These are phyloP conservation scores for Candida argentea DNA, from an alignment of 805 yeast species.

Conservation along the genomic window DNA sequence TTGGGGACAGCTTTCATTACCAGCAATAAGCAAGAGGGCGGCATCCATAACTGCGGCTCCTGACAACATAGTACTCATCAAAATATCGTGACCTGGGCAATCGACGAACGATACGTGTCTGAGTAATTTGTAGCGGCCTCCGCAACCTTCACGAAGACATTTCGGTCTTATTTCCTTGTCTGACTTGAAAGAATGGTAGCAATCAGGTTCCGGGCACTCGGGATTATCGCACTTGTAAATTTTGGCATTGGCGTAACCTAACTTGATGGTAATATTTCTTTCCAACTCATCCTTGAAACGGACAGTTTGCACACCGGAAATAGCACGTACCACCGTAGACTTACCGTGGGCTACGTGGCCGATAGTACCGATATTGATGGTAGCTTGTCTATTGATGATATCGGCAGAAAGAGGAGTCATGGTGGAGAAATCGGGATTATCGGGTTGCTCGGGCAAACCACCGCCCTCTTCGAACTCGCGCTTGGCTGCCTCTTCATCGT, in stretches of 20 bases:
- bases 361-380: constrained; percentile 95
- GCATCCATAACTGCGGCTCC: constrained; percentile 99
- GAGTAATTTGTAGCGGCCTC: constrained; percentile 79
- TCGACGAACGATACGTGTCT: constrained; percentile 98
- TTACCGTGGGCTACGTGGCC: constrained; percentile 97
- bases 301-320: constrained; percentile 97
- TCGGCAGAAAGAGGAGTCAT: constrained; percentile 89
- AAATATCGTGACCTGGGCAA: constrained; percentile 99
- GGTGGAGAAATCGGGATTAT: constrained; percentile 68
- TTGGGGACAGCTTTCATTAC: constrained; percentile 99
- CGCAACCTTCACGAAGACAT: constrained; percentile 80
- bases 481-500: constrained; percentile 64
- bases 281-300: constrained; percentile 98
- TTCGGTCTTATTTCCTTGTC: constrained; percentile 93
- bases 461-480: constrained; percentile 96
- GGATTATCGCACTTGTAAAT: constrained; percentile 87
- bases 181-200: constrained; percentile 89
- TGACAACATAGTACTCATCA: constrained; percentile 99
- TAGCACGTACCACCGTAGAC: constrained; percentile 88
- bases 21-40: constrained; percentile 89
- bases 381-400: constrained; percentile 97
- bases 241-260: constrained; percentile 98
- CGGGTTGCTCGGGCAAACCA: constrained; percentile 95
- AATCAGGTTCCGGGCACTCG: constrained; percentile 84
- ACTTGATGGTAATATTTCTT: constrained; percentile 96